Evolutionary conservation across 2,329 filamentous ascomycete genomes (phyloP), one percentile per base, ranked within the genome.

Genomic region (Gnomoniopsis smithogilvyi): DNA sequence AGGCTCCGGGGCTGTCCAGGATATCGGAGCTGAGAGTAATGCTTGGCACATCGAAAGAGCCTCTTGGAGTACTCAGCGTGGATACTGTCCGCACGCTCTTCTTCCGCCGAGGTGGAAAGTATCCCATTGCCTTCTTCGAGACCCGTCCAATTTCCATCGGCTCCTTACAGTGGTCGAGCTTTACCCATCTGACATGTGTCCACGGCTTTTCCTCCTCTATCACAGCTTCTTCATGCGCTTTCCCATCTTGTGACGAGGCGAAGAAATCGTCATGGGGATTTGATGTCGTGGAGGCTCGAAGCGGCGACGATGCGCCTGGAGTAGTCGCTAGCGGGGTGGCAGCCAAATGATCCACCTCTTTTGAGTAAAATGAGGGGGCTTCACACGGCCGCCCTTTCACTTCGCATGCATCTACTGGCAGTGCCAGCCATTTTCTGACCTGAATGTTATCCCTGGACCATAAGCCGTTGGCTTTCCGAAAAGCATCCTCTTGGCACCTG

Each of bases 361-460:
- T 70, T 3, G 74, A 70, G 45, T 75, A 69, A 19, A 72, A 68
- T 1, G 75, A 73, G 3, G 84, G 84, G 2, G 80, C 72, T n/a
- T 84, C 80, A 67, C 84, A 87, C 17, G 83, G 82, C 53, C 86
- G 83, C 33, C 94, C 92, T 69, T 92, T 95, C 46, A 93, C 80
- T 46, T 89, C 87, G 72, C 94, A 98, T 45, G 91, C 89, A 71
- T 96, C 93, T 4, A 98, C 91, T 0, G 95, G 95, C 54, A 99
- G 77, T 10, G 93, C 82, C 17, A 99, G 81, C 64, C 85, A 88
- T 67, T 91, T 91, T 60, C 93, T 87, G 51, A 87, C 85, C 71
- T 97, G 94, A 38, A 98, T 89, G 63, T 86, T 92, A 70, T 98
- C 95, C 64, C 92, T 91, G 7, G 92, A 91, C 95, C 95, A 99